Percentiles rank a stretch among this genome's conserved stretches.
These are phyloP conservation scores for Cicer cuneatum DNA, from an alignment of 306 rosid genomes.

Conservation along the genomic window DNA sequence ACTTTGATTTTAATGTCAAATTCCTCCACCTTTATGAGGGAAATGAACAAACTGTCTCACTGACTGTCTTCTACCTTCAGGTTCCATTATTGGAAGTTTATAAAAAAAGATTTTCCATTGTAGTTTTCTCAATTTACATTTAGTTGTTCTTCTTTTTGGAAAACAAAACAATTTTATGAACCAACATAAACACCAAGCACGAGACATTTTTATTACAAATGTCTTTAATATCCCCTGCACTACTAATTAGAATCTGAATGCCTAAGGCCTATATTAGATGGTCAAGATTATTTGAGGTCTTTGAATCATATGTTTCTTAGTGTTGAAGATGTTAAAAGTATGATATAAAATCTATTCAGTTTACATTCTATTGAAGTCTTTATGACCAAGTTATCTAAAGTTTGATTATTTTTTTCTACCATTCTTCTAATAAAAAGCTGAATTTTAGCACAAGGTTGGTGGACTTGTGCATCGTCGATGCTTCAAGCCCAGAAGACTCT, in stretches of 20 bases:
- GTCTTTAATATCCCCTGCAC: neutral
- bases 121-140: neutral
- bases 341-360: neutral
- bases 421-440: neutral
- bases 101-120: too few relatives aligned
- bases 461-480: neutral
- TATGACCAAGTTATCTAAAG: neutral
- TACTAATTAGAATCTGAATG: neutral
- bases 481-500: too few relatives aligned
- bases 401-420: neutral
- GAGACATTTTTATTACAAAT: neutral
- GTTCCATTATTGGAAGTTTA: neutral
- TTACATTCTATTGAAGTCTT: neutral
- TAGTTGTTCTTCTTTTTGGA: neutral
- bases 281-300: conserved; percentile 8
- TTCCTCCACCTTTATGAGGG: neutral
- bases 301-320: neutral
- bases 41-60: neutral
- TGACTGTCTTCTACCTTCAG: neutral
- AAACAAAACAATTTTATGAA: too few relatives aligned
- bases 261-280: neutral
- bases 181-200: too few relatives aligned
- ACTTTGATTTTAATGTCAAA: neutral
- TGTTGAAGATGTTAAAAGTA: conserved; percentile 3
- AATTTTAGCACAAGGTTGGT: neutral